Percentiles rank a stretch among this genome's conserved stretches.
phyloP scores from a whole-genome alignment of 73 alveolate genomes.

The Paramecium sonneborni region DNA sequence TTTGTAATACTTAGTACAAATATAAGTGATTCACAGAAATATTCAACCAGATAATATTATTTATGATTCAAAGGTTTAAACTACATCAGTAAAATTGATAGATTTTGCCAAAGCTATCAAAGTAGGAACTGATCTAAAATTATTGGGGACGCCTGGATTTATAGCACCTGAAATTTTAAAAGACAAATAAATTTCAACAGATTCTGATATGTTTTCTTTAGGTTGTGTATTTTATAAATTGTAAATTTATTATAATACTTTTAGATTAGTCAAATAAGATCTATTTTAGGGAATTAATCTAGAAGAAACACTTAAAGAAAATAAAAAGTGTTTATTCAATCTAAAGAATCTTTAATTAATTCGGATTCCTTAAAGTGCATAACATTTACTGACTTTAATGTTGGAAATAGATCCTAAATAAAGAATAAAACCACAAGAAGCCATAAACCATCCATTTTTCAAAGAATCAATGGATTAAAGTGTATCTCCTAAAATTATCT shows the following conservation, averaged over 20 bases:
- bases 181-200: background rate
- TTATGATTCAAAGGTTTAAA: background rate
- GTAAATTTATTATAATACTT: background rate
- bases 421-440: background rate
- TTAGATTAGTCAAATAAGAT: background rate
- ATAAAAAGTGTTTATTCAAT: background rate
- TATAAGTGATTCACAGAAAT: slow-evolving; percentile 44
- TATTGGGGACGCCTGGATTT: slow-evolving; percentile 28
- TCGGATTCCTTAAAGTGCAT: background rate
- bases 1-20: background rate
- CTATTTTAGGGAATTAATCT: background rate
- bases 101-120: background rate
- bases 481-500: background rate
- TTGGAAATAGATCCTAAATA: background rate
- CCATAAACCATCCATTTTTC: background rate
- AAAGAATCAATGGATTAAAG: background rate
- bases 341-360: background rate
- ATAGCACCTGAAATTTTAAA: slow-evolving; percentile 33
- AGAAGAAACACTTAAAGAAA: background rate
- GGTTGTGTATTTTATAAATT: slow-evolving; percentile 11
- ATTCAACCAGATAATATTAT: slow-evolving; percentile 58
- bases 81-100: background rate
- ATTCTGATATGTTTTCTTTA: background rate
- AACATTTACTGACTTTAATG: background rate
- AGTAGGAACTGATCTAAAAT: slow-evolving; percentile 4